These are phyloP conservation scores for Magnaporthiopsis rhizophila DNA, from an alignment of 2,329 filamentous ascomycete species.

Conservation along the genomic window DNA sequence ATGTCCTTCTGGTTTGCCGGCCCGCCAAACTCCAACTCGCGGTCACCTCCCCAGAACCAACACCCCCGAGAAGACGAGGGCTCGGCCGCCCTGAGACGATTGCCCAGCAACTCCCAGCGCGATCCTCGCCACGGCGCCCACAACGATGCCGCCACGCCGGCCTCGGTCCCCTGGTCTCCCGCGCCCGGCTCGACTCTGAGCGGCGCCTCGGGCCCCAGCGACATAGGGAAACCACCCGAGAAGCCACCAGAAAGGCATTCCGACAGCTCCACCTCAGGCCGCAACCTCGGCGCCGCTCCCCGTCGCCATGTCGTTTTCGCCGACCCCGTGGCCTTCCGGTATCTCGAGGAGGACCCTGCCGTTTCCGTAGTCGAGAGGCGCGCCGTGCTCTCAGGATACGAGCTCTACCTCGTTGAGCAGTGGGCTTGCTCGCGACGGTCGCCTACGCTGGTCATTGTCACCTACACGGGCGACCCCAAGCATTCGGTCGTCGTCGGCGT, in stretches of 20 bases:
- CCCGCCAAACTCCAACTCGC: background rate
- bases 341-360: constrained; percentile 76
- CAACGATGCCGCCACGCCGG: background rate
- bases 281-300: constrained; percentile 6
- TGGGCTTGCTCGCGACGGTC: constrained; percentile 91
- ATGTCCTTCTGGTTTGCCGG: background rate
- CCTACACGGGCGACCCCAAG: constrained; percentile 79
- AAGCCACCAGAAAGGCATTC: background rate
- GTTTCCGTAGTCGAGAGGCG: constrained; percentile 69
- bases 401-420: constrained; percentile 91
- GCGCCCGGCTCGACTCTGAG: background rate
- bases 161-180: background rate
- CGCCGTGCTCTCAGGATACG: constrained; percentile 69
- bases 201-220: background rate
- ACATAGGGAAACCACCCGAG: background rate
- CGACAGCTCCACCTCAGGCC: background rate
- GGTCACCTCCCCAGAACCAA: background rate
- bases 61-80: background rate
- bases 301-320: constrained; percentile 47
- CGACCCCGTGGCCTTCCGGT: constrained; percentile 54
- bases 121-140: background rate
- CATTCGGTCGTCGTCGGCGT: constrained; percentile 75
- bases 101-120: background rate
- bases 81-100: background rate
- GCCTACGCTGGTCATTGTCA: constrained; percentile 85